Evolutionary conservation across 495 filamentous ascomycete species (phyloP).

Genomic region (Penicillium cosmopolitanum): DNA sequence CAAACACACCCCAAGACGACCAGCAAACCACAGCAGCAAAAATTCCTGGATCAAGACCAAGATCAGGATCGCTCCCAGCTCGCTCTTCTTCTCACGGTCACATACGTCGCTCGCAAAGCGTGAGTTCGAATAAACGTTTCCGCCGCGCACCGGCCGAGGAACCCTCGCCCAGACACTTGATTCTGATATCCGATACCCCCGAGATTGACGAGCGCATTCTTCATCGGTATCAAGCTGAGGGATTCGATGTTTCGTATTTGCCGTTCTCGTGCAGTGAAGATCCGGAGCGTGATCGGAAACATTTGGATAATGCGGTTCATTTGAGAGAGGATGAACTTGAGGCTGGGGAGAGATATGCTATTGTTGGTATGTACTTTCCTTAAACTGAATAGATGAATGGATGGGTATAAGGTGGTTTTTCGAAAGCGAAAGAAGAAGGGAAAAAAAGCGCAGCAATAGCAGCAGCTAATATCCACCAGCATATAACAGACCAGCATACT

Average conservation of each 20-base stretch:
- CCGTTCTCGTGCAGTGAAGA: slow-evolving; percentile 54
- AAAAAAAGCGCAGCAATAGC: no score
- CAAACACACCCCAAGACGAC: slow-evolving; percentile 1
- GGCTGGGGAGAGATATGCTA: slow-evolving; percentile 49
- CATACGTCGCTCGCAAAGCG: background rate
- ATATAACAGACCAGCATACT: slow-evolving; percentile 61
- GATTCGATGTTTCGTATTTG: slow-evolving; percentile 65
- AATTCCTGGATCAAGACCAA: background rate
- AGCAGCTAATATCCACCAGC: slow-evolving; percentile 33
- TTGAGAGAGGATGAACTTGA: slow-evolving; percentile 50
- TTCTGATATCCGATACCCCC: slow-evolving; percentile 61
- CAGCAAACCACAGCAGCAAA: background rate
- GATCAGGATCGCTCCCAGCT: background rate
- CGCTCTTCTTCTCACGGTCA: background rate
- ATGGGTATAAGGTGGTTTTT: no score
- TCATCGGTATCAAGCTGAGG: slow-evolving; percentile 63
- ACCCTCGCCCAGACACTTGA: slow-evolving; percentile 42
- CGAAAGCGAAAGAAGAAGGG: no score
- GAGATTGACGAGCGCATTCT: slow-evolving; percentile 60
- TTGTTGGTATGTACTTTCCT: slow-evolving; percentile 42
- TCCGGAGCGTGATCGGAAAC: slow-evolving; percentile 33
- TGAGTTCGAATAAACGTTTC: slow-evolving; percentile 19
- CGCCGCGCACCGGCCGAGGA: slow-evolving; percentile 19
- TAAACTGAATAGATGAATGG: no score
- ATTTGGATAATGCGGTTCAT: slow-evolving; percentile 48